Evolutionary conservation across 805 yeast genomes (phyloP), one percentile per base, ranked within the genome.

Genomic region (Nadsonia fulvescens): DNA sequence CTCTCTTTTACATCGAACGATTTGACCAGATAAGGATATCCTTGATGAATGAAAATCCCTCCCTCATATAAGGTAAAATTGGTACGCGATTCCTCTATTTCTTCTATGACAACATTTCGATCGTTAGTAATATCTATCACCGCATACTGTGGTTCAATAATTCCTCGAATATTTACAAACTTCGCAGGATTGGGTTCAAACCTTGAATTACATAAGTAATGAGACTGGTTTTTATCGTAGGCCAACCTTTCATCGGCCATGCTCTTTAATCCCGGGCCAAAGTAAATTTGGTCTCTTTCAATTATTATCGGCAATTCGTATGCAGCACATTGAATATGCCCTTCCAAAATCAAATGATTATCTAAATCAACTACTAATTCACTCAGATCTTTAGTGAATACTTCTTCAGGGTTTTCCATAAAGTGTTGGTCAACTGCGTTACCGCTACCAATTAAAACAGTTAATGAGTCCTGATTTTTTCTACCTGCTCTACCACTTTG

Each of bases 401-500:
- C 43, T 25, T 64, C 64, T 4, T 64, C 64, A 0, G 86, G 74
- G 41, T 78, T 67, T 5, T 61, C 58, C 51, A 78, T 68, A 43
- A 74, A 86, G 43, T 75, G 71, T 39, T 81, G 92, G 47, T 86
- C 93, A 2, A 81, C 67, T 0, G 95, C 93, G 14, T 70, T 66
- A 4, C 54, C 54, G 18, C 89, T 75, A 1, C 83, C 89, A 8
- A 89, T 78, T 28, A 76, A 68, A 3, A 89, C 53, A 0, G 94
- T 86, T 42, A 89, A 50, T 4, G 94, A 79, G 24, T 89, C 95
- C 10, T 23, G 20, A 27, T 63, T 66, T 36, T 93, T 68, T 46
- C 99, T 61, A 10, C 99, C 99, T 0, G 94, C 96, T 42, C 99
- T 62, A 18, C 99, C 99, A 54, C 89, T 74, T 43, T 89, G 98